Evolutionary conservation across 225 moss, liverwort and hornwort genomes (phyloP).

Genomic region (Pseudoscleropodium purum): DNA sequence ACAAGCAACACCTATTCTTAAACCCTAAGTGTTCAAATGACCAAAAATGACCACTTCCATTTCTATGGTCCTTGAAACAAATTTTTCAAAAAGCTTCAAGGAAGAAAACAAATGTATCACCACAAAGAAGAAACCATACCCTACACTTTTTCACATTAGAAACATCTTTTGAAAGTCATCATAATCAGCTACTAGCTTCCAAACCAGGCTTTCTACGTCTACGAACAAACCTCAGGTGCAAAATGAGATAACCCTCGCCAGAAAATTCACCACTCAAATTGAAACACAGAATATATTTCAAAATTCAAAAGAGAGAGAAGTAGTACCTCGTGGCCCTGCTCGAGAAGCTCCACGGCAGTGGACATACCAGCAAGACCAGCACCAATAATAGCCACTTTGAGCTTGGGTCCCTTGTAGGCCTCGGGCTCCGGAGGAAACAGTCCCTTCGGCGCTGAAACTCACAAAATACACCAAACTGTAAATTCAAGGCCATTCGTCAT

Average conservation of each 20-base stretch:
- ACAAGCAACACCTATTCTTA: background rate
- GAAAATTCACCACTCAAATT: background rate
- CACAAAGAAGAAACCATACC: background rate
- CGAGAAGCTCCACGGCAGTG: conserved; percentile 88
- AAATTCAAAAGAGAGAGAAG: background rate
- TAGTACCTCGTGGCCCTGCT: conserved; percentile 93
- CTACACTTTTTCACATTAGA: background rate
- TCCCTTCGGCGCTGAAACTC: conserved; percentile 72
- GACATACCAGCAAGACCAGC: conserved; percentile 95
- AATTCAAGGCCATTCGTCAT: background rate
- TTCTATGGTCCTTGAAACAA: background rate
- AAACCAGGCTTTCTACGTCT: background rate
- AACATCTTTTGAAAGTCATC: background rate
- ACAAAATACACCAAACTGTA: background rate
- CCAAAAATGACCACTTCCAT: background rate
- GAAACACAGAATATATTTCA: background rate
- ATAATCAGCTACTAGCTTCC: background rate
- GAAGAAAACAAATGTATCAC: background rate
- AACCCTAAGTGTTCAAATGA: background rate
- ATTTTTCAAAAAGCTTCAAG: background rate
- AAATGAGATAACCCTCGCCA: background rate
- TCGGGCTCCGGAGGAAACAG: conserved; percentile 89
- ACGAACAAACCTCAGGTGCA: background rate
- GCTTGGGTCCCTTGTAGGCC: conserved; percentile 69
- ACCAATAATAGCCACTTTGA: conserved; percentile 85